A percentile compares a stretch with the other conserved stretches of the same genome.
Conservation (phyloP, 768 basidiomycete species). For the Boletus tylopilopsis region DNA sequence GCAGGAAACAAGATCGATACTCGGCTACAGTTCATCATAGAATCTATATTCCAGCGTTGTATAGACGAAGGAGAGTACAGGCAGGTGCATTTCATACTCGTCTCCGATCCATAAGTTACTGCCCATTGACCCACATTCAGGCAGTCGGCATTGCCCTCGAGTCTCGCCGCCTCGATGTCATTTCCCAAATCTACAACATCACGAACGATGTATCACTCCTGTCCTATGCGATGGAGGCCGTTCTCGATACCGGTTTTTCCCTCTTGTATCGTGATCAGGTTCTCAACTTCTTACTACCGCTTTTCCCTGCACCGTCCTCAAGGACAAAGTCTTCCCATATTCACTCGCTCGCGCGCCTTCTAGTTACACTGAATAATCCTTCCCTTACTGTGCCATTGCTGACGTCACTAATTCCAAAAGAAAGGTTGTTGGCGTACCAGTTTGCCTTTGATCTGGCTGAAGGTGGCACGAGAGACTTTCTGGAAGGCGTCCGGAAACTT, state of each 20-base stretch:
- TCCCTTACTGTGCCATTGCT: slow-evolving; percentile 73
- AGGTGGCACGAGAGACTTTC: slow-evolving; percentile 89
- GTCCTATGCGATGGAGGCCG: slow-evolving; percentile 89
- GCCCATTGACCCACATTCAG: slow-evolving; percentile 36
- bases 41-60: slow-evolving; percentile 83
- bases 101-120: not conserved
- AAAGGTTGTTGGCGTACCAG: slow-evolving; percentile 85
- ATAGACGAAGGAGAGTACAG: slow-evolving; percentile 87
- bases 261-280: slow-evolving; percentile 83
- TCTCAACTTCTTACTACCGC: slow-evolving; percentile 72
- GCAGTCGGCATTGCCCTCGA: slow-evolving; percentile 96
- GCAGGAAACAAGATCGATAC: slow-evolving; percentile 66
- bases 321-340: slow-evolving; percentile 74
- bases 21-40: slow-evolving; percentile 79
- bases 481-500: slow-evolving; percentile 68
- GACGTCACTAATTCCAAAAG: slow-evolving; percentile 62
- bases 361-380: slow-evolving; percentile 85
- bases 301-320: slow-evolving; percentile 75
- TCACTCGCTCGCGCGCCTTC: slow-evolving; percentile 79
- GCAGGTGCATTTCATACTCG: slow-evolving; percentile 51
- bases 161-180: slow-evolving; percentile 81
- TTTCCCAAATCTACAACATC: slow-evolving; percentile 69
- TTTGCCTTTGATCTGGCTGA: slow-evolving; percentile 95
- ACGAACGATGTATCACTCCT: slow-evolving; percentile 77
- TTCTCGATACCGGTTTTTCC: slow-evolving; percentile 85